Evolutionary conservation across 495 filamentous ascomycete species (phyloP).

Genomic region (Aspergillus bertholletiae): DNA sequence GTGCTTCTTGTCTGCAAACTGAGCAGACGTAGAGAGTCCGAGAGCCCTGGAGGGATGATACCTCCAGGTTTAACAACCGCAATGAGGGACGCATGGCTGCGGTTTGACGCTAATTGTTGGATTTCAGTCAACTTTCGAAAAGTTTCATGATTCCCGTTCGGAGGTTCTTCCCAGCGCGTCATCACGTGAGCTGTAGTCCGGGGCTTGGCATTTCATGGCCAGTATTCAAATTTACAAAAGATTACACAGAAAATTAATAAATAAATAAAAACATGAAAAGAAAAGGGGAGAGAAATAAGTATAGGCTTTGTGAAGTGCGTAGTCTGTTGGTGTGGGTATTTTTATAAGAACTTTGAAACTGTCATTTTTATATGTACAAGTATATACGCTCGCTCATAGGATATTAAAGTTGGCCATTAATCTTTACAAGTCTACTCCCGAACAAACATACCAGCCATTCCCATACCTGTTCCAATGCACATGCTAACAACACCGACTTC

Average conservation of each 20-base stretch:
- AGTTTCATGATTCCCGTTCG: slow-evolving; percentile 14
- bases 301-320: not conserved
- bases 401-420: slow-evolving; percentile 13
- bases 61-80: slow-evolving; percentile 38
- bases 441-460: slow-evolving; percentile 83
- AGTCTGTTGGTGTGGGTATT: not conserved
- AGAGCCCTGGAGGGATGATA: slow-evolving; percentile 19
- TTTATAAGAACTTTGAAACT: not conserved
- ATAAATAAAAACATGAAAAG: too few relatives aligned
- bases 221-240: not conserved
- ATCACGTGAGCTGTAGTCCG: slow-evolving; percentile 1
- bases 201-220: not conserved
- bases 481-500: slow-evolving; percentile 75
- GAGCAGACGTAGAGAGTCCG: slow-evolving; percentile 39
- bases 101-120: slow-evolving; percentile 16
- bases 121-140: slow-evolving; percentile 19
- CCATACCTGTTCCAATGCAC: slow-evolving; percentile 93
- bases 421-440: slow-evolving; percentile 53
- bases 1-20: slow-evolving; percentile 36
- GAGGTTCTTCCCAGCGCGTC: not conserved
- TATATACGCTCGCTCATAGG: slow-evolving; percentile 15
- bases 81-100: slow-evolving; percentile 39
- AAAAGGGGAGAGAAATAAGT: not conserved
- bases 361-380: slow-evolving; percentile 12
- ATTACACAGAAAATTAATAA: not conserved